These are phyloP conservation scores for Mycena vulgaris DNA, from an alignment of 768 basidiomycete species.

Conservation along the genomic window DNA sequence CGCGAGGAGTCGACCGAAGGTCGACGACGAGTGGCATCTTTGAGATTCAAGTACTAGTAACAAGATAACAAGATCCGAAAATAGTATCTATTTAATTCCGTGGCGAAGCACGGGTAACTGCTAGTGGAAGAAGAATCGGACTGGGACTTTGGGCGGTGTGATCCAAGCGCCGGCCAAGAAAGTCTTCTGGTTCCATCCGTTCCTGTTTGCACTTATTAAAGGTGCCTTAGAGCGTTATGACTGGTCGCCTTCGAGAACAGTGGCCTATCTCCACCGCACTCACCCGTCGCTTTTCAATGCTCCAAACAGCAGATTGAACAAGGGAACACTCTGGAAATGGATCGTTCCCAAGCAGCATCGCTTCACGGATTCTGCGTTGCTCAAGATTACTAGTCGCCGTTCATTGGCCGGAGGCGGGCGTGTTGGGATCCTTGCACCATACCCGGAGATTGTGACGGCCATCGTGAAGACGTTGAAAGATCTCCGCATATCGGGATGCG, in stretches of 20 bases:
- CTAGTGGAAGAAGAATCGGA: constrained; percentile 3
- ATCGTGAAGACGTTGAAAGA: constrained; percentile 1
- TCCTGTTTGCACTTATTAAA: background rate
- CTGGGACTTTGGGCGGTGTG: background rate
- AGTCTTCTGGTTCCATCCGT: constrained; percentile 7
- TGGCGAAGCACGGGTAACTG: too few relatives aligned
- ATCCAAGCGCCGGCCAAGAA: background rate
- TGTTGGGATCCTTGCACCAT: background rate
- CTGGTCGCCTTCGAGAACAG: background rate
- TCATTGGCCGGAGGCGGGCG: background rate
- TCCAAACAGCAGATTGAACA: background rate
- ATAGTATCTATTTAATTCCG: too few relatives aligned
- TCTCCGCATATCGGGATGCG: background rate
- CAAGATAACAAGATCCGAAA: too few relatives aligned
- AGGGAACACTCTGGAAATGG: background rate
- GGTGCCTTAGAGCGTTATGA: background rate
- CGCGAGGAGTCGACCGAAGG: too few relatives aligned
- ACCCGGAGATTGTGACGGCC: background rate
- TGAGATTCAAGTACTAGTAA: too few relatives aligned
- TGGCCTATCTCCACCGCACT: background rate
- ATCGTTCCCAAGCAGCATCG: background rate
- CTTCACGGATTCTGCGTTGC: constrained; percentile 1
- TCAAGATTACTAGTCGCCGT: background rate
- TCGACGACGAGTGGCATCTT: too few relatives aligned
- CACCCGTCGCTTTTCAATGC: constrained; percentile 6